Conservation (phyloP, 176 grass and related monocot species). For the Canna indica region DNA sequence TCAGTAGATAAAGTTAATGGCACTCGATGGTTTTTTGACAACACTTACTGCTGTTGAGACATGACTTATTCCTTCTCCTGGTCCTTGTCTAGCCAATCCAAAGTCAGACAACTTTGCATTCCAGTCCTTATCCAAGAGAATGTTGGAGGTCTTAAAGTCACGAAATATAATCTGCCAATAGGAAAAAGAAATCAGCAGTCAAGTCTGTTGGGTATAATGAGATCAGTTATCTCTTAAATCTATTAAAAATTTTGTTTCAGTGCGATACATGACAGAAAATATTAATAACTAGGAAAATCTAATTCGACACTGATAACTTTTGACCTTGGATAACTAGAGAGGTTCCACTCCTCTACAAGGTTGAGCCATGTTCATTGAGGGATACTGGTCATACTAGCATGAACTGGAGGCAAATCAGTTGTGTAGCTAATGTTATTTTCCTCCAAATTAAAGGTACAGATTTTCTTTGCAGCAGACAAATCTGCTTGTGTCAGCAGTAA, state of each 20-base stretch:
- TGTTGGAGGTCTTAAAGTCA: conserved; percentile 91
- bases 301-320: background rate
- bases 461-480: too few relatives aligned
- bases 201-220: background rate
- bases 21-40: background rate
- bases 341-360: background rate
- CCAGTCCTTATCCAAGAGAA: conserved; percentile 88
- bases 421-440: too few relatives aligned
- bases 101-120: conserved; percentile 95
- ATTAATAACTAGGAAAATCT: background rate
- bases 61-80: conserved; percentile 78
- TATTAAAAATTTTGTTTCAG: too few relatives aligned
- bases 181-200: background rate
- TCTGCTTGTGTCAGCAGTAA: too few relatives aligned
- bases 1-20: too few relatives aligned
- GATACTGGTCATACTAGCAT: background rate
- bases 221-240: background rate
- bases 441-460: too few relatives aligned
- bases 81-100: conserved; percentile 95
- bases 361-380: too few relatives aligned
- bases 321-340: background rate
- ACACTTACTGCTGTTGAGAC: conserved; percentile 81
- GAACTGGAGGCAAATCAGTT: background rate
- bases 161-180: conserved; percentile 88
- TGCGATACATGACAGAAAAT: background rate